These are phyloP conservation scores for Hibiscus trionum DNA, from an alignment of 345 rosid species.

Conservation along the genomic window DNA sequence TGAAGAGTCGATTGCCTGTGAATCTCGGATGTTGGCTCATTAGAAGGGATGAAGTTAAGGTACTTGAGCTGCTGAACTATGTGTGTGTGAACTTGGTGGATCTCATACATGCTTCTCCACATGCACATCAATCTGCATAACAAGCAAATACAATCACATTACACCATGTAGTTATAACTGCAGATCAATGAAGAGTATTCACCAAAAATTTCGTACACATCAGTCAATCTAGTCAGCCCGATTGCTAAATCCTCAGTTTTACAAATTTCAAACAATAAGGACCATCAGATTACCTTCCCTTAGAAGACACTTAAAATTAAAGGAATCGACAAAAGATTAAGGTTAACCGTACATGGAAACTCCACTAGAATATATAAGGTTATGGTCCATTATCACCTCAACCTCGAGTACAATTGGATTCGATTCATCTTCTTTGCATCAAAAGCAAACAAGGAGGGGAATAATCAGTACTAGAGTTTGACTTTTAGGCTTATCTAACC, in stretches of 20 bases:
- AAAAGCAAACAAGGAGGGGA: not conserved
- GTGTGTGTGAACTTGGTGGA: conserved; percentile 90
- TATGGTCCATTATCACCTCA: not conserved
- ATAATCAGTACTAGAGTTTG: not conserved
- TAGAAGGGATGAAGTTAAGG: conserved; percentile 47
- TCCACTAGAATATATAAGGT: not conserved
- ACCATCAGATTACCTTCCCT: not conserved
- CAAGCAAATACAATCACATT: not conserved
- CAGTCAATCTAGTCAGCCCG: not conserved
- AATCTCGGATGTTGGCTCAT: conserved; percentile 82
- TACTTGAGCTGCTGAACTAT: conserved; percentile 95
- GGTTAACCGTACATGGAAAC: not conserved
- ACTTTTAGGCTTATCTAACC: not conserved
- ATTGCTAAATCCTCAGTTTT: not conserved
- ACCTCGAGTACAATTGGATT: not conserved
- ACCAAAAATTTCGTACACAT: not conserved
- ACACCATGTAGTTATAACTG: not conserved
- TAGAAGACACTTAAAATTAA: not conserved
- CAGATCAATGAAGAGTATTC: not conserved
- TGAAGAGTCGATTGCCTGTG: conserved; percentile 50
- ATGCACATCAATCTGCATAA: conserved; percentile 70
- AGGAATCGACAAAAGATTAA: not conserved
- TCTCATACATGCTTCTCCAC: conserved; percentile 99
- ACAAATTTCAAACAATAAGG: not conserved
- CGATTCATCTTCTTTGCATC: not conserved